phyloP scores from a whole-genome alignment of 1,284 basidiomycete genomes.

The Cryptococcus depauperatus region DNA sequence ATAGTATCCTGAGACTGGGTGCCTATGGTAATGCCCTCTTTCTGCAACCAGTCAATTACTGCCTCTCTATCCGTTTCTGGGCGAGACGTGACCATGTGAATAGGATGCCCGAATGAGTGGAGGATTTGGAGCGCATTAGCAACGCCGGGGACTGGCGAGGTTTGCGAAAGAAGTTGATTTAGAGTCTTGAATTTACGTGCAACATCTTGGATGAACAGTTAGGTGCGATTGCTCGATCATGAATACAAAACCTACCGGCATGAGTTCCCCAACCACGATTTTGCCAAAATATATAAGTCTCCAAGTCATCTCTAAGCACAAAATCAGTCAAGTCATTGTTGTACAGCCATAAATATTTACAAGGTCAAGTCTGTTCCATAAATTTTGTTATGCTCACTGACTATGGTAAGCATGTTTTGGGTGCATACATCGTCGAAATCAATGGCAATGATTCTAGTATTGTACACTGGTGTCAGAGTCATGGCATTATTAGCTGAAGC shows the following conservation, averaged over 20 bases:
- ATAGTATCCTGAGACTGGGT: slow-evolving; percentile 17
- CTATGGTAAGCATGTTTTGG: slow-evolving; percentile 19
- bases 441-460: slow-evolving; percentile 28
- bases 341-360: slow-evolving; percentile 11
- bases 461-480: slow-evolving; percentile 2
- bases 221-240: background rate
- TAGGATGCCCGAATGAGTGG: slow-evolving; percentile 27
- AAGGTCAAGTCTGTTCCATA: slow-evolving; percentile 23
- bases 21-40: slow-evolving; percentile 25
- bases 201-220: slow-evolving; percentile 13
- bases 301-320: slow-evolving; percentile 19
- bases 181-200: slow-evolving; percentile 20
- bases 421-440: slow-evolving; percentile 37
- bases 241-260: slow-evolving; percentile 17
- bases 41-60: slow-evolving; percentile 19
- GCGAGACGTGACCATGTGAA: slow-evolving; percentile 34
- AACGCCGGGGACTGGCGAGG: slow-evolving; percentile 22
- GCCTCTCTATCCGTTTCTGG: slow-evolving; percentile 12
- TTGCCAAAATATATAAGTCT: slow-evolving; percentile 27
- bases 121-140: slow-evolving; percentile 18
- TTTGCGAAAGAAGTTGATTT: slow-evolving; percentile 18
- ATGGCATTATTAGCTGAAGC: background rate
- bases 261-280: slow-evolving; percentile 31
- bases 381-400: slow-evolving; percentile 20
- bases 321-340: background rate